These are phyloP conservation scores for Gossypium thurberi DNA, from an alignment of 345 rosid species.

Conservation along the genomic window DNA sequence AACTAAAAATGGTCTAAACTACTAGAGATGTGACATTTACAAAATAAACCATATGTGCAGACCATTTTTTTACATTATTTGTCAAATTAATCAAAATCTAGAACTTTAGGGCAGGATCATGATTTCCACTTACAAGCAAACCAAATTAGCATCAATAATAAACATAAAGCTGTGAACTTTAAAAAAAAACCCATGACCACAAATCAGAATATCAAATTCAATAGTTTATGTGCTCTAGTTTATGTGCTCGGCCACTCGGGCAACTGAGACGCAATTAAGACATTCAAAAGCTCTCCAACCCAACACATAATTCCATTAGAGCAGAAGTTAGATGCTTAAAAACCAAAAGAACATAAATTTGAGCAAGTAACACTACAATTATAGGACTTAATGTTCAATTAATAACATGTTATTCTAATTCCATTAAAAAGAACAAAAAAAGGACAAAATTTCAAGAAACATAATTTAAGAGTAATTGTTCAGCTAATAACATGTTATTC, in stretches of 20 bases:
- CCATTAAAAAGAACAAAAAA: background rate
- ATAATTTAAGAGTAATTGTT: conserved; percentile 7
- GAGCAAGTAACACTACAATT: background rate
- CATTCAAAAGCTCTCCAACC: background rate
- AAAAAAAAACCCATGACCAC: too few relatives aligned
- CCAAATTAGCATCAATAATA: too few relatives aligned
- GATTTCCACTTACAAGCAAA: too few relatives aligned
- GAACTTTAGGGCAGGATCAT: too few relatives aligned
- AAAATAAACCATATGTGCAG: background rate
- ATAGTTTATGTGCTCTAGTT: background rate
- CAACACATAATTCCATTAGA: background rate
- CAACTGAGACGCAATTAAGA: background rate
- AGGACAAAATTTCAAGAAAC: background rate
- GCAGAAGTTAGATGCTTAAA: background rate
- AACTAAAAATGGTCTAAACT: background rate
- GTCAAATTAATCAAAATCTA: too few relatives aligned
- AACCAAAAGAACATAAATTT: background rate
- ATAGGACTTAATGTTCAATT: background rate
- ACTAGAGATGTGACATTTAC: background rate
- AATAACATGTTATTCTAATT: background rate
- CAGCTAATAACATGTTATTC: background rate
- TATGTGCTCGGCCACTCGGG: too few relatives aligned
- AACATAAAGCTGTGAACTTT: too few relatives aligned
- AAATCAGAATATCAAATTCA: too few relatives aligned
- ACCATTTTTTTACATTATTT: too few relatives aligned